Evolutionary conservation across 2,329 filamentous ascomycete species (phyloP), one percentile per base, ranked within the genome.

Genomic region (Graphiopsis chlorocephala): DNA sequence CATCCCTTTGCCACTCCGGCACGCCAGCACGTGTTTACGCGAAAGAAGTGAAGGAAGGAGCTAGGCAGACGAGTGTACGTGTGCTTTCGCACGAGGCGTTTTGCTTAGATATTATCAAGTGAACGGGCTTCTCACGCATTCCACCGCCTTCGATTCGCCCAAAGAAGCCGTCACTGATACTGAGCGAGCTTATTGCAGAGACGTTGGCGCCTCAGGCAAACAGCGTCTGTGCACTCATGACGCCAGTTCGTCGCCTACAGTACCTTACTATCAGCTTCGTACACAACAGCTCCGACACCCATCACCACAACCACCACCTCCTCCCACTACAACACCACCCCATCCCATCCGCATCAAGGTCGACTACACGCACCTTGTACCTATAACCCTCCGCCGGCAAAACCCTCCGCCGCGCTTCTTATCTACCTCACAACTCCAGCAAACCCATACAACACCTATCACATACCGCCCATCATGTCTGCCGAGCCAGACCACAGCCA

Each of bases 401-500:
- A 35, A 6, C 14, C 45, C 11, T n/a, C 47, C 59, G 59, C 59
- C 59, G 59, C 29, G 47, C 47, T 38, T 35, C 29, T 35, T 42
- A 48, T 45, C 33, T 17, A 33, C 59, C 45, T 0, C 31, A 14
- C 14, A 31, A 28, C 14, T n/a, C 50, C 11, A 35, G 61, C 61
- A 57, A 56, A 57, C 52, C 48, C 50, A 57, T 57, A 57, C 35
- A 61, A 29, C 29, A 48, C 35, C 38, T 52, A 63, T 48, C 33
- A 38, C 62, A 60, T 28, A 45, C 20, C 31, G 17, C 33, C 67
- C 68, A 73, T 69, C 72, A 83, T 83, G 81, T 83, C 81, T 73
- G 80, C 79, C 69, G 81, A 83, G 70, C 81, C 81, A 72, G 78
- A 79, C 65, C 80, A 82, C 76, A 68, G 75, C 63, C 64, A 71